Base-by-base conservation (phyloP, 2,329 filamentous ascomycete species). In the Talaromyces sp. region DNA sequence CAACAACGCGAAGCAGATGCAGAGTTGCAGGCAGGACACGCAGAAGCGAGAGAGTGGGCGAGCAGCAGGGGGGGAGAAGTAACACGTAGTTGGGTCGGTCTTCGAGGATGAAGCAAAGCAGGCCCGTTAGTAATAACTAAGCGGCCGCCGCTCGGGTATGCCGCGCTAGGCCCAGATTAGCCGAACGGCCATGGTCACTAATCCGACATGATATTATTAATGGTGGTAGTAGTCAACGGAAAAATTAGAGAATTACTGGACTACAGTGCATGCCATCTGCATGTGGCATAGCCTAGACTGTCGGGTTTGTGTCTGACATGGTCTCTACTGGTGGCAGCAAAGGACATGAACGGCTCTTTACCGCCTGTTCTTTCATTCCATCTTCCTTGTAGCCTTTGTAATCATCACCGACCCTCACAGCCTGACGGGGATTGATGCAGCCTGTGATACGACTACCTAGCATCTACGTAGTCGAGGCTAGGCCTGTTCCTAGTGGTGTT, bases 61-160 rank as follows among this genome's bases (percentile, higher is more conserved):
- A 52, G 33, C 40, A 51, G 30, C n/a, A 52, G 30, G 59, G 34
- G 59, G 47, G 56, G 31, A 31, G 30, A 34, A 57, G 55, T 51
- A 58, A 58, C 61, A 53, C 58, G 55, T 60, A 52, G 54, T 23
- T 34, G 44, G 7, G 23, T 18, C 23, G 2, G n/a, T 44, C 42
- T 55, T 47, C n/a, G 54, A 59, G 40, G 58, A 59, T 63, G 61
- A 61, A 65, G 63, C 63, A 63, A 57, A 60, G 60, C 57, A 54
- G 31, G 42, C 27, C 23, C 34, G 56, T 31, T 36, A 58, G 33
- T 51, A 34, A 58, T 44, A 55, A 47, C 44, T 27, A 47, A 47
- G 44, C 44, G 60, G 61, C 51, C 52, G 50, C 42, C 56, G 40
- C 57, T 63, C 63, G 64, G 59, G 57, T 56, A 64, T 54, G 61